Conservation (phyloP, 139 green algal genomes). For the Coelastrella sp. region DNA sequence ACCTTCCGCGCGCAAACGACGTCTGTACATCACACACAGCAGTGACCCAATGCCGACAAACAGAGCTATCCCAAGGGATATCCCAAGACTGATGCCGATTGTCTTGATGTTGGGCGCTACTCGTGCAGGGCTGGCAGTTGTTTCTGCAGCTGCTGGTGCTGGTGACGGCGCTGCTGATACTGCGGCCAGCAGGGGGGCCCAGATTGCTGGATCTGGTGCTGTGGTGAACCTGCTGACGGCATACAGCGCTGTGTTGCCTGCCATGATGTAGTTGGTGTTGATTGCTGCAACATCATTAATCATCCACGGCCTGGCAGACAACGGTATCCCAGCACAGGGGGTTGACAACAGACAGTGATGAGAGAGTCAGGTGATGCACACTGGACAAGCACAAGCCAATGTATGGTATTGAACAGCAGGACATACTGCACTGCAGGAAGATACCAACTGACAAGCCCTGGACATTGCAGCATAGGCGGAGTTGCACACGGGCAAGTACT, state of each 20-base stretch:
- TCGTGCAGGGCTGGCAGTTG: neutral
- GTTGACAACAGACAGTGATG: no score
- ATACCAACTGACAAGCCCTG: no score
- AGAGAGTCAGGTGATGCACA: no score
- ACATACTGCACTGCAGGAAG: no score
- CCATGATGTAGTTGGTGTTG: neutral
- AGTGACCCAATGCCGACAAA: neutral
- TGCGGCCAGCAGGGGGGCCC: neutral
- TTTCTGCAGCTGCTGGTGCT: neutral
- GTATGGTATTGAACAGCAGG: no score
- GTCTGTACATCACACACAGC: neutral
- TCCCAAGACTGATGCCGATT: neutral
- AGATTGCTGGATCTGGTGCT: neutral
- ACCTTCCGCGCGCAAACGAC: neutral
- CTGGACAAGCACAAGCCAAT: no score
- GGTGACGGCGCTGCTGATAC: neutral
- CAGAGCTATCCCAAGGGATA: neutral
- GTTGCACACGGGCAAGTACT: no score
- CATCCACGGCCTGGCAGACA: neutral
- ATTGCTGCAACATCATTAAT: neutral
- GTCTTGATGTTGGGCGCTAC: no score
- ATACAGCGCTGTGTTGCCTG: slow-evolving; percentile 1
- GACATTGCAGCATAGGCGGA: no score
- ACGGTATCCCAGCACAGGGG: no score
- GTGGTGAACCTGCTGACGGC: neutral